Conservation (phyloP, 352 stramenopile genomes). For the Phytopythium litorale region DNA sequence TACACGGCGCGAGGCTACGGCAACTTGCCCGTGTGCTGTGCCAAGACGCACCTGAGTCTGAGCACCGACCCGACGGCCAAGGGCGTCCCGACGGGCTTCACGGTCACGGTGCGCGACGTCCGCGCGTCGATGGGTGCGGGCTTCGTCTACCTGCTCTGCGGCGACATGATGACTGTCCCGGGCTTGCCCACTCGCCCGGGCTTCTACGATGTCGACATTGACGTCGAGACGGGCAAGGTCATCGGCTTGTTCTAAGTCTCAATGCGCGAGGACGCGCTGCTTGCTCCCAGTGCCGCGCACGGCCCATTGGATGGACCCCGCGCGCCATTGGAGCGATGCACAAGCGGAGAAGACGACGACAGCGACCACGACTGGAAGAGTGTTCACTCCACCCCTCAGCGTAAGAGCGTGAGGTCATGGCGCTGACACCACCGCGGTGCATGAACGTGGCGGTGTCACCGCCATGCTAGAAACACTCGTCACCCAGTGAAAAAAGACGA, state of each 20-base stretch:
- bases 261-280: neutral
- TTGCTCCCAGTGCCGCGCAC: neutral
- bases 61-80: conserved; percentile 93
- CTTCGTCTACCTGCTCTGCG: conserved; percentile 94
- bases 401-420: neutral
- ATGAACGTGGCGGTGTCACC: neutral
- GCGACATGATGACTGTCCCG: conserved; percentile 99
- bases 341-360: neutral
- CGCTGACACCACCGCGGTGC: neutral
- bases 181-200: conserved; percentile 96
- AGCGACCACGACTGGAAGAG: neutral
- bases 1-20: conserved; percentile 82
- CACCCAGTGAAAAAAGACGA: neutral
- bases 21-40: conserved; percentile 94
- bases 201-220: conserved; percentile 98
- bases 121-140: conserved; percentile 94
- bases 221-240: conserved; percentile 93
- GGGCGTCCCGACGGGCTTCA: conserved; percentile 93
- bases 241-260: conserved; percentile 91
- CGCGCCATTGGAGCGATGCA: conserved; percentile 1
- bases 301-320: neutral
- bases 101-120: conserved; percentile 94
- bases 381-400: neutral
- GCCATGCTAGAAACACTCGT: conserved; percentile 1
- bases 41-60: conserved; percentile 98